Evolutionary conservation across 2,329 filamentous ascomycete species (phyloP), one percentile per base, ranked within the genome.

Genomic region (Colletotrichum gigasporum): DNA sequence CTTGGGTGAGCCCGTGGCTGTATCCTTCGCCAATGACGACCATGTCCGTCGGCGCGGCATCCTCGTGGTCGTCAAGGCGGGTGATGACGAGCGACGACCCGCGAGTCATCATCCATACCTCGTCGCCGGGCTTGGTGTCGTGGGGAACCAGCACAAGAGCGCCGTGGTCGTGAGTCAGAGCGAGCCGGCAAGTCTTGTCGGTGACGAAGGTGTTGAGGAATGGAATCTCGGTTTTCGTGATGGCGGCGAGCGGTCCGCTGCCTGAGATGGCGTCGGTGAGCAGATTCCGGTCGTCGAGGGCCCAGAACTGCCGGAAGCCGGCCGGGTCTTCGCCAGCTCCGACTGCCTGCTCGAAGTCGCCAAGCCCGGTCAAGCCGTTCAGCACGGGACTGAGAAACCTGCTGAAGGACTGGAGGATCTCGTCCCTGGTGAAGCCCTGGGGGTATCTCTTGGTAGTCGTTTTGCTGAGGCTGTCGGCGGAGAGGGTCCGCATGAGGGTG

Each of bases 261-360:
- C 69, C 72, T 44, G 72, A 71, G 48, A 75, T 69, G 32, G 74
- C 71, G 39, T 77, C 75, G 24, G 69, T 67, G 60, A 77, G 74
- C 35, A 77, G 67, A 28, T 77, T 77, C 58, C 71, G 71, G 16
- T 67, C 72, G 57, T 74, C 73, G 10, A 78, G 69, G 18, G 67
- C 71, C 75, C 75, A 77, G 58, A 77, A 77, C 32, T 74, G 71
- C 10, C 75, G 67, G 60, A 78, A 77, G 48, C 71, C 70, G 20
- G 71, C 72, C n/a, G 75, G 75, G 5, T 73, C 67, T 5, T 70
- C 70, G 56, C 72, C 72, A 48, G 71, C 75, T 34, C 71, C 72
- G 26, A 78, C 72, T 45, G 72, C 73, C 32, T 69, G 60, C 39
- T 75, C 69, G 28, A 78, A 72, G 30, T 76, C 73, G 12, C 69